Percentiles rank a stretch among this genome's conserved stretches.
Evolutionary conservation across 2,329 filamentous ascomycete species (phyloP).

Genomic region (Davidsoniella virescens): DNA sequence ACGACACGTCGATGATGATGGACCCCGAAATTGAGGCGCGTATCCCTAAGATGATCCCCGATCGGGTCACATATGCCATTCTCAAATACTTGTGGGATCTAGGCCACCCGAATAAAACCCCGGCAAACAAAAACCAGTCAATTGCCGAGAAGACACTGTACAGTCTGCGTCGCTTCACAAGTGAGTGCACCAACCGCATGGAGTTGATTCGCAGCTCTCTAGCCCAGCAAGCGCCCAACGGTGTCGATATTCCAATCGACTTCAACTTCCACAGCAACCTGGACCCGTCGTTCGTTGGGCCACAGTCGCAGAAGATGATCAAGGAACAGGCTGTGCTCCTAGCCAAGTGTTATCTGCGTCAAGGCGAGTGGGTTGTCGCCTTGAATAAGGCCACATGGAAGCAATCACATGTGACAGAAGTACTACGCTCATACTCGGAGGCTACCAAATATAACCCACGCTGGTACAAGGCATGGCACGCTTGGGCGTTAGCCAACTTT

Average conservation of each 20-base stretch:
- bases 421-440: constrained; percentile 76
- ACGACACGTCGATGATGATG: constrained; percentile 13
- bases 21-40: constrained; percentile 14
- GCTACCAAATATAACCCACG: constrained; percentile 87
- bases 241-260: constrained; percentile 28
- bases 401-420: constrained; percentile 69
- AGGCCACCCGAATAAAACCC: constrained; percentile 37
- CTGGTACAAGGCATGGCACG: constrained; percentile 99
- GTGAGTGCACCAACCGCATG: constrained; percentile 38
- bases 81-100: constrained; percentile 94
- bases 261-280: constrained; percentile 34
- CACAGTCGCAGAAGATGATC: constrained; percentile 35
- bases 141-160: constrained; percentile 39
- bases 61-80: constrained; percentile 87
- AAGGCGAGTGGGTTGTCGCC: constrained; percentile 88
- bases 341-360: constrained; percentile 88
- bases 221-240: constrained; percentile 29
- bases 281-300: constrained; percentile 29
- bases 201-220: constrained; percentile 38
- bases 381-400: constrained; percentile 74
- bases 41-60: constrained; percentile 32
- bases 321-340: constrained; percentile 54
- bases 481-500: constrained; percentile 96
- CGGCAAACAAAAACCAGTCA: constrained; percentile 22
- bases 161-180: constrained; percentile 44